These are phyloP conservation scores for Salvia rosmarinus DNA, from an alignment of 257 asterid species.

Conservation along the genomic window DNA sequence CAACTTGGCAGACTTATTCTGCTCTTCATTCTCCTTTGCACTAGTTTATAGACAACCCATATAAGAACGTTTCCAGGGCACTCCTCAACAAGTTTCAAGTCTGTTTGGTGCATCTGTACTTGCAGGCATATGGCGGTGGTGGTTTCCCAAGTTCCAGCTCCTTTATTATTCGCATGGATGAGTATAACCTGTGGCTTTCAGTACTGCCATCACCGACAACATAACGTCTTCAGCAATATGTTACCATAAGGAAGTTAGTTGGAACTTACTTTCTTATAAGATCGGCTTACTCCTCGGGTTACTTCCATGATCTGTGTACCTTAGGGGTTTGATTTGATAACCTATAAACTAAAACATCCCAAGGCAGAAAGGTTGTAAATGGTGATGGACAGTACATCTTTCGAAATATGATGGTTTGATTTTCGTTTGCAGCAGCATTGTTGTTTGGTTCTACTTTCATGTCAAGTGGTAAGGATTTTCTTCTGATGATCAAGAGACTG, in stretches of 20 bases:
- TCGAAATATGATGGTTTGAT: conserved; percentile 13
- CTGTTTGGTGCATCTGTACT: conserved; percentile 35
- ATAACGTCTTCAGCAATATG: conserved; percentile 34
- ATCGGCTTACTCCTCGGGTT: conserved; percentile 6
- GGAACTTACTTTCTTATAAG: conserved; percentile 2
- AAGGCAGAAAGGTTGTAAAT: background rate
- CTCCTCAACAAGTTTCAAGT: conserved; percentile 25
- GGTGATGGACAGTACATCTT: conserved; percentile 17
- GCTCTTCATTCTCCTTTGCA: conserved; percentile 28
- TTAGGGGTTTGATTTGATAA: background rate
- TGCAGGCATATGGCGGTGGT: conserved; percentile 97
- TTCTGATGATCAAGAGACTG: conserved; percentile 17
- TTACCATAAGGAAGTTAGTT: conserved; percentile 17
- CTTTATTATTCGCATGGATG: conserved; percentile 93
- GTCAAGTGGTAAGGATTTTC: background rate
- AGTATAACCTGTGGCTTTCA: conserved; percentile 75
- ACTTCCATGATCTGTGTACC: background rate
- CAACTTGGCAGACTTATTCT: conserved; percentile 12
- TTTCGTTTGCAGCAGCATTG: conserved; percentile 6
- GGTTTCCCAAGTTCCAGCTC: conserved; percentile 88
- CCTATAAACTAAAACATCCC: conserved; percentile 4
- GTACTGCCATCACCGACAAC: conserved; percentile 31
- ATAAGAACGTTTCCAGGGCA: conserved; percentile 21
- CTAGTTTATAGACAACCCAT: conserved; percentile 21
- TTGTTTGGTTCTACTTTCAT: background rate